A percentile compares a stretch with the other conserved stretches of the same genome.
Conservation (phyloP, 176 grass and related monocot genomes). For the Hordeum marinum region DNA sequence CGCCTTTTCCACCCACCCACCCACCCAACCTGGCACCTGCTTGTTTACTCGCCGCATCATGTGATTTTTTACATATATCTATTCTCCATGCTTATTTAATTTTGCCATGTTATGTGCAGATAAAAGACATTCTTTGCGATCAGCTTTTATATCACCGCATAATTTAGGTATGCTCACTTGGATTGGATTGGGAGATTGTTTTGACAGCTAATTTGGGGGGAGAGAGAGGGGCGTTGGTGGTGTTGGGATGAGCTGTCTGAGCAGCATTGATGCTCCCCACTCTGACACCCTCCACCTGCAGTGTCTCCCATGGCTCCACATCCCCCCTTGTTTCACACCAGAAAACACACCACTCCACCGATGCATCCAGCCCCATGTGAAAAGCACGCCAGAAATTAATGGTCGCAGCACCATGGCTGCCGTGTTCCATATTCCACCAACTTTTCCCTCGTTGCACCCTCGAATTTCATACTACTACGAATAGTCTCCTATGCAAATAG, state of each 20-base stretch:
- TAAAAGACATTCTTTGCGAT: slow-evolving; percentile 27
- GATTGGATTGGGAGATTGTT: neutral
- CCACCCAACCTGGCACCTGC: neutral
- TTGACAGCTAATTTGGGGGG: neutral
- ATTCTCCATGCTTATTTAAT: neutral
- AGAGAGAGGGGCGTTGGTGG: neutral
- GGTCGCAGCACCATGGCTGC: too few relatives aligned
- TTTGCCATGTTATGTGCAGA: neutral
- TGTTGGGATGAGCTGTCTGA: slow-evolving; percentile 73
- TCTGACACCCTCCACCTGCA: slow-evolving; percentile 58
- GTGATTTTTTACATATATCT: neutral
- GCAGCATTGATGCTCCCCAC: slow-evolving; percentile 67
- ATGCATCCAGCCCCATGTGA: neutral
- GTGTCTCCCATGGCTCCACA: slow-evolving; percentile 27
- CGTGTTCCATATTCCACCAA: neutral
- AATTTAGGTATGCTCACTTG: neutral
- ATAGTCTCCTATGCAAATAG: too few relatives aligned
- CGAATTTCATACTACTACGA: neutral
- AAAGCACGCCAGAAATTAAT: neutral
- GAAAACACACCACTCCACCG: neutral
- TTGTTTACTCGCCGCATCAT: neutral
- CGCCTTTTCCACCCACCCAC: neutral
- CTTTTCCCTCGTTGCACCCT: neutral
- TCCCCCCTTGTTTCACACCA: neutral
- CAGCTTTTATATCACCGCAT: slow-evolving; percentile 10